Evolutionary conservation across 768 basidiomycete genomes (phyloP).

Genomic region (Multifurca ochricompacta): DNA sequence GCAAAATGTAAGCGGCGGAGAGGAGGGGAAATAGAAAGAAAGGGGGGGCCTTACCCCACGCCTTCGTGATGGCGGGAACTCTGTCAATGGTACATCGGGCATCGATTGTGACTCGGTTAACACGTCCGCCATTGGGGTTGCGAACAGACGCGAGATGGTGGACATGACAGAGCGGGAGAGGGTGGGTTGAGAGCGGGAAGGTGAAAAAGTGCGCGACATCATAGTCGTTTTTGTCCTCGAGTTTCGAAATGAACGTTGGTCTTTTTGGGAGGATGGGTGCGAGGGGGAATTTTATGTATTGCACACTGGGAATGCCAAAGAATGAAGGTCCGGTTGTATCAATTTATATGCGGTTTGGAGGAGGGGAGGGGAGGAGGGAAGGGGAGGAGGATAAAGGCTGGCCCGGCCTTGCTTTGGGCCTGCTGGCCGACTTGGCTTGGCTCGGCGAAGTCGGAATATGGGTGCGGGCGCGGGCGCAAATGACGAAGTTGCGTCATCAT

Average conservation of each 20-base stretch:
- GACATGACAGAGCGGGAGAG: neutral
- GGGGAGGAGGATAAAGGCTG: neutral
- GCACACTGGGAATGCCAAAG: no score
- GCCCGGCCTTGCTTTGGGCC: neutral
- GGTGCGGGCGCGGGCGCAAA: no score
- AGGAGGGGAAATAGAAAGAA: neutral
- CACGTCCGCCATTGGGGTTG: conserved; percentile 1
- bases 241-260: no score
- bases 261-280: neutral
- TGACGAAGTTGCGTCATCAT: no score
- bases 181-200: neutral
- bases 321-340: neutral
- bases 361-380: no score
- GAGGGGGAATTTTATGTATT: no score
- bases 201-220: neutral
- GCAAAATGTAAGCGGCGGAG: neutral
- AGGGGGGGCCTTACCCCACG: neutral
- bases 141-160: conserved; percentile 5
- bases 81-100: neutral
- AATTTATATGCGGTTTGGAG: no score
- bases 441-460: neutral
- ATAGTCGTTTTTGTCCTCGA: no score
- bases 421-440: no score
- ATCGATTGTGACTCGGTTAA: neutral
- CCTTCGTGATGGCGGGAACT: neutral